phyloP scores from a whole-genome alignment of 164 flowering plant genomes.

The Liriodendron chinense region DNA sequence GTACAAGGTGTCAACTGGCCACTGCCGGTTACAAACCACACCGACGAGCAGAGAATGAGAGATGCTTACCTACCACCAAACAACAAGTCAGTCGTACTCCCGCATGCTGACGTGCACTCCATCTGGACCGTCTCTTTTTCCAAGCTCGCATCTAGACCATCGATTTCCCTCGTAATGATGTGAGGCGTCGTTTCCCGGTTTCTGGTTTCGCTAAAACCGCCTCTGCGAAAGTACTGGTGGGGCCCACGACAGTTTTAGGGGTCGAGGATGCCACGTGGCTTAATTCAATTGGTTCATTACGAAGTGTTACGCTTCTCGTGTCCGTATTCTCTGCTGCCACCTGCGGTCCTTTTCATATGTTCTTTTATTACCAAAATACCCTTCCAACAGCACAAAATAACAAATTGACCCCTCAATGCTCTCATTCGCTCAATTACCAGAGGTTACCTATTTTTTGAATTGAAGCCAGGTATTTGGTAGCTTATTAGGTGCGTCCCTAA shows the following conservation, averaged over 20 bases:
- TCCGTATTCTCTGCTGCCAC: background rate
- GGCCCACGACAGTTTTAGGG: background rate
- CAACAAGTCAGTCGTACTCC: background rate
- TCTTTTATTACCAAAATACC: background rate
- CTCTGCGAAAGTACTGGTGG: background rate
- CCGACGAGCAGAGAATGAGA: background rate
- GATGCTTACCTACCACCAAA: background rate
- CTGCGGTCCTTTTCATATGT: background rate
- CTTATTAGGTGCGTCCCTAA: too few relatives aligned
- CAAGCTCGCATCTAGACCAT: background rate
- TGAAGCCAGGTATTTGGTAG: too few relatives aligned
- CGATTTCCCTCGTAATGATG: background rate
- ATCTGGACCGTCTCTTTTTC: background rate
- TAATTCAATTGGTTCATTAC: background rate
- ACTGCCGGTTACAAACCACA: background rate
- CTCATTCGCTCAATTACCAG: too few relatives aligned
- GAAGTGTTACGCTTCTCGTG: slow-evolving; percentile 4
- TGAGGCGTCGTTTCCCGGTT: background rate
- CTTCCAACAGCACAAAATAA: background rate
- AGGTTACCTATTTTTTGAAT: too few relatives aligned
- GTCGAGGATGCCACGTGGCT: background rate
- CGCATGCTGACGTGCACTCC: background rate
- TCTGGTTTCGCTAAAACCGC: background rate
- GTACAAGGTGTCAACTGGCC: background rate
- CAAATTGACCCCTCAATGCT: background rate